These are phyloP conservation scores for Pleurotus tuber-regium DNA, from an alignment of 768 basidiomycete species.

Conservation along the genomic window DNA sequence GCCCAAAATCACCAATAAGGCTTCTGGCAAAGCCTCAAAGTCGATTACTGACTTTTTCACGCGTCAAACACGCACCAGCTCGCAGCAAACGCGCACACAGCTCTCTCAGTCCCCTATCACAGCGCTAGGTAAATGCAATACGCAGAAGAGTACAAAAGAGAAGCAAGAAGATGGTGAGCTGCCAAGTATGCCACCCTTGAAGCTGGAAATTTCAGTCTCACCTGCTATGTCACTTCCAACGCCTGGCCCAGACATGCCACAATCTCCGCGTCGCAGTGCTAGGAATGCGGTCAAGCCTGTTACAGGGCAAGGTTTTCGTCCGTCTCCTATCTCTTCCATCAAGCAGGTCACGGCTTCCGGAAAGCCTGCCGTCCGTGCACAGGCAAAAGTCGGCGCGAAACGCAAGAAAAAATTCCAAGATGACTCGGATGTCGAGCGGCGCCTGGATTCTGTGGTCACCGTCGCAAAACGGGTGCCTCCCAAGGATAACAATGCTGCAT, in stretches of 20 bases:
- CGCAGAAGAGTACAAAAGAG: background rate
- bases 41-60: slow-evolving; percentile 9
- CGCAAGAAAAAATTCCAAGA: slow-evolving; percentile 36
- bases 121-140: background rate
- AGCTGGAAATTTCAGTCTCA: background rate
- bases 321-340: background rate
- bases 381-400: slow-evolving; percentile 11
- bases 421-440: slow-evolving; percentile 31
- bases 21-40: background rate
- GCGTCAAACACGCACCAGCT: slow-evolving; percentile 3
- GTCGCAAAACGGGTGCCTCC: slow-evolving; percentile 21
- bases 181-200: background rate
- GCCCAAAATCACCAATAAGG: slow-evolving; percentile 6
- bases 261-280: background rate
- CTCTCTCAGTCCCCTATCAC: background rate
- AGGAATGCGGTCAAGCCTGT: background rate
- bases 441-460: slow-evolving; percentile 24
- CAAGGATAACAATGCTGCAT: background rate
- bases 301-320: background rate
- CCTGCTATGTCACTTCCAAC: background rate
- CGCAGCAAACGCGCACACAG: background rate
- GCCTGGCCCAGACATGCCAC: background rate
- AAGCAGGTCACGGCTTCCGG: background rate
- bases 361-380: background rate
- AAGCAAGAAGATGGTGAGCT: background rate